Evolutionary conservation across 2,329 filamentous ascomycete species (phyloP).

Genomic region (Fusarium agapanthi): DNA sequence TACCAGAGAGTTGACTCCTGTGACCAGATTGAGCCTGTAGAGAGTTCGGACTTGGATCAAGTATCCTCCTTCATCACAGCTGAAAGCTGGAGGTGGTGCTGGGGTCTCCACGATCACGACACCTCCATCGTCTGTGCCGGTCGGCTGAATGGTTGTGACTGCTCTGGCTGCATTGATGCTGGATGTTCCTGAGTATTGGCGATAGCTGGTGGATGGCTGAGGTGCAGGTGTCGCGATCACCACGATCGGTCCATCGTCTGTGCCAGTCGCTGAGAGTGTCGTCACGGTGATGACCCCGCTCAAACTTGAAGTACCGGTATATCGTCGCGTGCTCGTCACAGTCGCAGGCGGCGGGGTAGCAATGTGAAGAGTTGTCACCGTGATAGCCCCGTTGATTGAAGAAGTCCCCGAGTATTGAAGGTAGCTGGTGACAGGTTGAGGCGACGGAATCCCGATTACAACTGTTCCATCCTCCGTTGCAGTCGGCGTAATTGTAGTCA

Average conservation of each 20-base stretch:
- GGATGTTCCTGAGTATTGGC: not conserved
- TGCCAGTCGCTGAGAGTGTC: not conserved
- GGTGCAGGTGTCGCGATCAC: not conserved
- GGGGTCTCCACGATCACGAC: constrained; percentile 8
- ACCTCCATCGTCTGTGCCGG: not conserved
- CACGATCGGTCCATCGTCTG: not conserved
- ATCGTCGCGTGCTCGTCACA: not conserved
- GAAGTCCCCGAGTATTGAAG: not conserved
- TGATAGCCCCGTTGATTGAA: not conserved
- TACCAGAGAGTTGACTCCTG: not conserved
- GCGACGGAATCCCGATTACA: not conserved
- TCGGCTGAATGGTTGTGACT: not conserved
- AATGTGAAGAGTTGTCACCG: not conserved
- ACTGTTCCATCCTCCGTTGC: not conserved
- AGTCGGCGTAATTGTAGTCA: not conserved
- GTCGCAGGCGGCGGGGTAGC: not conserved
- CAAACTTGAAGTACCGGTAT: not conserved
- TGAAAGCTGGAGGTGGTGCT: constrained; percentile 1
- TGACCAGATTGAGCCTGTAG: not conserved
- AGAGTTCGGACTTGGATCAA: constrained; percentile 13
- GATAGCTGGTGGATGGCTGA: not conserved
- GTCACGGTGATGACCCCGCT: not conserved
- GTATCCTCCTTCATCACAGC: constrained; percentile 15
- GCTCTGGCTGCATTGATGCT: not conserved
- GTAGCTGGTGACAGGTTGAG: not conserved